A percentile compares a stretch with the other conserved stretches of the same genome.
phyloP scores from a whole-genome alignment of 176 grass and related monocot genomes.

The Oryza longistaminata region DNA sequence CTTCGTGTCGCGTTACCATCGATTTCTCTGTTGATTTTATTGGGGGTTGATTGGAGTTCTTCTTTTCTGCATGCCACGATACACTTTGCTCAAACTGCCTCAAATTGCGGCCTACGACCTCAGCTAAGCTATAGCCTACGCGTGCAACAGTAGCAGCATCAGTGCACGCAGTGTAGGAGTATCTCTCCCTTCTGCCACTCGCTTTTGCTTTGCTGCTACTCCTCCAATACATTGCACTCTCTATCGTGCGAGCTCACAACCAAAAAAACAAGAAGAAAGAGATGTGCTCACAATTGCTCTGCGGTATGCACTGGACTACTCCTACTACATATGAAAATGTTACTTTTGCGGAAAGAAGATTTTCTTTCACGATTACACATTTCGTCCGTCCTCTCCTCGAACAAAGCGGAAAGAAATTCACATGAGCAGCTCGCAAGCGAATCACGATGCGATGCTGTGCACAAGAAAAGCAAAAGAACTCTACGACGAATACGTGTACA shows the following conservation, averaged over 20 bases:
- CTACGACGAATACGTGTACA: background rate
- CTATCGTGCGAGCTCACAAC: no score
- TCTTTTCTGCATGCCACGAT: background rate
- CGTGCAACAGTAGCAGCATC: background rate
- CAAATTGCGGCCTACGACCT: slow-evolving; percentile 6
- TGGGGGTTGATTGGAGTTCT: no score
- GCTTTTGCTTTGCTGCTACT: background rate
- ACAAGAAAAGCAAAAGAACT: background rate
- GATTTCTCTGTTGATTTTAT: no score
- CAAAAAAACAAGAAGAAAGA: no score
- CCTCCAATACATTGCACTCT: no score
- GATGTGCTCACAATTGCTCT: background rate
- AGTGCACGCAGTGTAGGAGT: background rate
- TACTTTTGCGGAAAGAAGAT: background rate
- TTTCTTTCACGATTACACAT: background rate
- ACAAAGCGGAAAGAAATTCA: background rate
- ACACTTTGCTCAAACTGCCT: background rate
- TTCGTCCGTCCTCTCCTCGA: background rate
- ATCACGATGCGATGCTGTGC: background rate
- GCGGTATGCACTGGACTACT: background rate
- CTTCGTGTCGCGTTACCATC: no score
- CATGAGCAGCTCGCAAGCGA: background rate
- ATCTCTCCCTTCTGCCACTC: background rate
- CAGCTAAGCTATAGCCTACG: background rate
- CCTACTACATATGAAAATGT: background rate